Conservation (phyloP, 306 rosid species). For the Vicia sativa region DNA sequence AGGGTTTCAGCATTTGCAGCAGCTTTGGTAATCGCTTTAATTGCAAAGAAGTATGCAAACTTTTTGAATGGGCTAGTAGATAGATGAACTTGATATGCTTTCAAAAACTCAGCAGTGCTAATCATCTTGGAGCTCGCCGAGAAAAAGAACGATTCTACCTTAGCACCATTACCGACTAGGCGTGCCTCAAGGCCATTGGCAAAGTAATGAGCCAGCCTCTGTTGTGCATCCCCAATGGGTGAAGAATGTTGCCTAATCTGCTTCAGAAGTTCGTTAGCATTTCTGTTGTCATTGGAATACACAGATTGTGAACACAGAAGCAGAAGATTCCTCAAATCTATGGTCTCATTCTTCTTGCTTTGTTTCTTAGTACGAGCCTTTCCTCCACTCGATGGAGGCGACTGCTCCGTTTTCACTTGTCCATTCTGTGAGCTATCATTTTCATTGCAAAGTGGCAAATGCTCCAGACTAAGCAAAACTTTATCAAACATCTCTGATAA, state of each 20-base stretch:
- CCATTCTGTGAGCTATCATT: conserved; percentile 10
- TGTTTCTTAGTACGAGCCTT: conserved; percentile 43
- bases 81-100: conserved; percentile 50
- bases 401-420: conserved; percentile 11
- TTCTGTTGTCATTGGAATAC: conserved; percentile 56
- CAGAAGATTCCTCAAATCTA: conserved; percentile 68
- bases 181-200: conserved; percentile 74
- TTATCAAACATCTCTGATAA: conserved; percentile 53
- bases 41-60: conserved; percentile 52
- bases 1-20: conserved; percentile 56
- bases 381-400: conserved; percentile 36
- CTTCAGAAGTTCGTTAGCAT: conserved; percentile 58
- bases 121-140: conserved; percentile 40
- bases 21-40: conserved; percentile 45
- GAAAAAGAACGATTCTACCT: conserved; percentile 44
- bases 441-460: conserved; percentile 31
- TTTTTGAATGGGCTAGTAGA: conserved; percentile 59
- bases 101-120: conserved; percentile 59
- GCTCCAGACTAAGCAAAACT: conserved; percentile 44
- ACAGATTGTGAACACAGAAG: conserved; percentile 70
- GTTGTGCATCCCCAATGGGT: conserved; percentile 60
- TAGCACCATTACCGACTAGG: conserved; percentile 58
- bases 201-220: conserved; percentile 72
- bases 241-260: conserved; percentile 75
- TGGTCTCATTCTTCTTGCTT: conserved; percentile 50